Base-by-base conservation (phyloP, 148 eudicot species). In the Polygonum maritimum region DNA sequence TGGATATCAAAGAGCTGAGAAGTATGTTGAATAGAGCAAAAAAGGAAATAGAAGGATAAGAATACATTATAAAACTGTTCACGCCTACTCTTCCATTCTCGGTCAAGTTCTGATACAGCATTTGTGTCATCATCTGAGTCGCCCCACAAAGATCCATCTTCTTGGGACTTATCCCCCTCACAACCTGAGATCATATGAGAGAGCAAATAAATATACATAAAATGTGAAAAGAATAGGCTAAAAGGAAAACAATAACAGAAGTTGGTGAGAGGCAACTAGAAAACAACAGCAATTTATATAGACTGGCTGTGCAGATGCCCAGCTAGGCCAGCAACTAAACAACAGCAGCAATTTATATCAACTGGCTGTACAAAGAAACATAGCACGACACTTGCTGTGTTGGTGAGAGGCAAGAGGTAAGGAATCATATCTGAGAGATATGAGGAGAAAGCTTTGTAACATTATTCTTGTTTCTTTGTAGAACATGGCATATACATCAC, bases 51-150 rank as follows among this genome's bases (percentile, higher is more conserved):
- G 44, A 4, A 67, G 71, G 71, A 67, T 15, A 79, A 54, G 75
- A 49, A 75, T 92, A 95, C 99, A 51, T 82, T 86, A 72, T 92
- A 90, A 70, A 89, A 89, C 69, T 92, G 88, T 71, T 89, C 86
- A 69, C 77, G 90, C 80, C 99, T 81, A 78, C 73, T 86, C 76
- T 90, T 83, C 97, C 97, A 89, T 76, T 95, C 94, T 79, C 96
- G 89, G 57, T 92, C 87, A 80, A 92, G 76, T n/a, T 83, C 87
- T 79, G 83, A 79, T 58, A 82, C 79, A 77, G 77, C 79, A 78
- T 73, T 81, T 40, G 62, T 71, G 74, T 84, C 85, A 33, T 85
- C 93, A 79, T 80, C 85, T 45, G 83, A 83, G 83, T 78, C 82
- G 44, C 81, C 84, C 83, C 83, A 84, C 73, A 86, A 81, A 41